Evolutionary conservation across 495 filamentous ascomycete species (phyloP).

Genomic region (Parachaetomium inaequale): DNA sequence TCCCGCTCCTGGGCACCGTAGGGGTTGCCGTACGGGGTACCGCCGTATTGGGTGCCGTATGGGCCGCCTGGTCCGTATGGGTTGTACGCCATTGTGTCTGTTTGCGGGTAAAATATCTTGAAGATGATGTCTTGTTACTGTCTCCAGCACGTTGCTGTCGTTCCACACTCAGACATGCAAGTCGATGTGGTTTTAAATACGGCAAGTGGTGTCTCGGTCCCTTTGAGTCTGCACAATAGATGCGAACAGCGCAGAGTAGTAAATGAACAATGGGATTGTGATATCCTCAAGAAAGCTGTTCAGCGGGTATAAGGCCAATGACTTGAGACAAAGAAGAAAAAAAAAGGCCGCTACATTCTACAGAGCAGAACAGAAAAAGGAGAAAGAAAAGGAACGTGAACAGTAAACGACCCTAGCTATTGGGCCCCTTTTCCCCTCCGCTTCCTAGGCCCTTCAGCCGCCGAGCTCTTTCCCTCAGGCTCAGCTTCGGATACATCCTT

Average conservation of each 20-base stretch:
- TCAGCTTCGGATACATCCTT: conserved; percentile 29
- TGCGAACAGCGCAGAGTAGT: neutral
- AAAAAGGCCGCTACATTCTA: neutral
- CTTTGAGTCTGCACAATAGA: neutral
- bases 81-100: neutral
- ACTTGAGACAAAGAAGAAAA: neutral
- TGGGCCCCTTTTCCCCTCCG: conserved; percentile 6
- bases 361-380: neutral
- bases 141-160: too few species aligned
- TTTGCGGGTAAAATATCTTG: neutral
- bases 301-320: neutral
- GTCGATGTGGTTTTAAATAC: neutral
- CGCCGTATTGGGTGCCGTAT: neutral
- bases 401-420: neutral
- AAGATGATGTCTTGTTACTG: neutral
- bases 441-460: conserved; percentile 8
- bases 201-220: neutral
- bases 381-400: neutral
- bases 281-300: neutral
- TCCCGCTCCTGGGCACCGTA: neutral
- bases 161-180: too few species aligned
- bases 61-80: neutral
- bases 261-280: neutral
- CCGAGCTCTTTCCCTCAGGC: neutral
- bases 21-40: neutral